Conservation (phyloP, 1,139 yeast species). For the Meyerozyma carpophila region DNA sequence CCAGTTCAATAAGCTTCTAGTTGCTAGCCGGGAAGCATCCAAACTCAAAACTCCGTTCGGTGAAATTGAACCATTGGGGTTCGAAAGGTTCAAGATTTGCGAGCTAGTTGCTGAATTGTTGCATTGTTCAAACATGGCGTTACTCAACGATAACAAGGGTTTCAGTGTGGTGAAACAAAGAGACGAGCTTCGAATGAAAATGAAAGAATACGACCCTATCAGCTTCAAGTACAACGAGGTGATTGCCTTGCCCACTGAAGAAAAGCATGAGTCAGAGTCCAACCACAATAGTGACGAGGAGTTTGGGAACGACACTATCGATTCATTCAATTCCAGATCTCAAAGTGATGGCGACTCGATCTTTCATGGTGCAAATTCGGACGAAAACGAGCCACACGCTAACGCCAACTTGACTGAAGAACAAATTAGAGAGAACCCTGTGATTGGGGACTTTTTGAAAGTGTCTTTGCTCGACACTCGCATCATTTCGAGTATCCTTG, state of each 20-base stretch:
- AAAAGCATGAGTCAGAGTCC: neutral
- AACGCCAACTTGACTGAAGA: slow-evolving; percentile 51
- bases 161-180: slow-evolving; percentile 72
- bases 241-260: slow-evolving; percentile 27
- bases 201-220: slow-evolving; percentile 43
- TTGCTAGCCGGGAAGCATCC: slow-evolving; percentile 10
- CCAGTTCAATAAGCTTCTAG: slow-evolving; percentile 43
- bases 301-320: slow-evolving; percentile 38
- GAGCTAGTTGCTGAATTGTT: slow-evolving; percentile 91
- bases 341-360: slow-evolving; percentile 22
- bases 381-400: slow-evolving; percentile 32
- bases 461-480: slow-evolving; percentile 80
- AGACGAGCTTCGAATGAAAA: slow-evolving; percentile 16
- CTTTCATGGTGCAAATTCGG: slow-evolving; percentile 23
- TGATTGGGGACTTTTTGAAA: slow-evolving; percentile 86
- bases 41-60: slow-evolving; percentile 21
- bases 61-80: slow-evolving; percentile 79
- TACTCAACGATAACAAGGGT: slow-evolving; percentile 81
- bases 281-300: slow-evolving; percentile 14
- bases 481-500: slow-evolving; percentile 68
- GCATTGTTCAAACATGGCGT: slow-evolving; percentile 96
- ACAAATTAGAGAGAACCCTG: slow-evolving; percentile 63
- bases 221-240: slow-evolving; percentile 46
- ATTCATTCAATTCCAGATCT: slow-evolving; percentile 39
- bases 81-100: slow-evolving; percentile 91